Percentiles rank a stretch among this genome's conserved stretches.
Evolutionary conservation across 352 stramenopile genomes (phyloP).

Genomic region (Pythium monospermum): DNA sequence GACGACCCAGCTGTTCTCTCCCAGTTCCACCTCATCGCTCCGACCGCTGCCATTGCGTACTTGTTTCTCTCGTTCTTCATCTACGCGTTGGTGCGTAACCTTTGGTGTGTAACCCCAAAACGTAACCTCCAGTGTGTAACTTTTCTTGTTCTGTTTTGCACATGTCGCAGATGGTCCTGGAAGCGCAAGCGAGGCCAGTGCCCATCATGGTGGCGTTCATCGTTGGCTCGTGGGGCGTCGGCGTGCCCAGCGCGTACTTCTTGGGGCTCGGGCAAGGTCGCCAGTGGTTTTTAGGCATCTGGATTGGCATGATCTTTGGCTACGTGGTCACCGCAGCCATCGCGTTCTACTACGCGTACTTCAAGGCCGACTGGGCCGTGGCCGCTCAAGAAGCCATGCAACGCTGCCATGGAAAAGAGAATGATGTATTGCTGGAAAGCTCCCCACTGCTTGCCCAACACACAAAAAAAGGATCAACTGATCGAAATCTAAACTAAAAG

Average conservation of each 20-base stretch:
- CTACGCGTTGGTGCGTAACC: conserved; percentile 45
- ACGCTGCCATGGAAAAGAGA: no score
- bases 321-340: conserved; percentile 76
- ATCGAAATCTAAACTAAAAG: neutral
- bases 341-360: conserved; percentile 50
- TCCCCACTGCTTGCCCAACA: conserved; percentile 11
- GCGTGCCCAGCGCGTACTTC: conserved; percentile 64
- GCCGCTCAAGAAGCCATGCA: conserved; percentile 49
- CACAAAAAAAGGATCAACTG: neutral
- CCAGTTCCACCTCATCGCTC: conserved; percentile 50
- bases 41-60: conserved; percentile 51
- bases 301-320: conserved; percentile 58
- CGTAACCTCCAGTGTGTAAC: neutral
- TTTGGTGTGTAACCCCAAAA: neutral
- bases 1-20: conserved; percentile 48
- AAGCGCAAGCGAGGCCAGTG: conserved; percentile 46
- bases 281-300: conserved; percentile 56
- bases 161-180: conserved; percentile 43
- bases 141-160: neutral
- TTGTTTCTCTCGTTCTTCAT: conserved; percentile 70
- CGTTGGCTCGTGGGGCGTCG: conserved; percentile 66
- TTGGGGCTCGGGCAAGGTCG: conserved; percentile 40
- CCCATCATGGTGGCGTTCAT: conserved; percentile 57
- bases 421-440: neutral
- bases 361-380: conserved; percentile 52